Evolutionary conservation across 352 stramenopile genomes (phyloP), one percentile per base, ranked within the genome.

Genomic region (Plasmopara halstedii): DNA sequence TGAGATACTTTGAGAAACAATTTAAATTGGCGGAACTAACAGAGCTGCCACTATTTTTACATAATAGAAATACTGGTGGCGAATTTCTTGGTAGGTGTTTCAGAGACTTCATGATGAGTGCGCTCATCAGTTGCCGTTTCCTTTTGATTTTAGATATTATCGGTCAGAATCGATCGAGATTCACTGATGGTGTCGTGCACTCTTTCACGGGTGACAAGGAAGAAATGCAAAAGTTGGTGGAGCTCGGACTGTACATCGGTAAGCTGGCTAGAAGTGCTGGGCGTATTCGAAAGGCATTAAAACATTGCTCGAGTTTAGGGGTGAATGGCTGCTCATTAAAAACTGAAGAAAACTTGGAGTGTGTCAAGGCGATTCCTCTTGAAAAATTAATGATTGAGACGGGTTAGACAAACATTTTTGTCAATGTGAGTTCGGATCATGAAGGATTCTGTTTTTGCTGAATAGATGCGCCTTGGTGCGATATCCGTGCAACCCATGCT

Each of bases 281-380:
- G n/a, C n/a, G n/a, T n/a, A n/a, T n/a, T n/a, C n/a, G n/a, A n/a
- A n/a, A n/a, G n/a, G n/a, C n/a, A 17, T 31, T 42, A 13, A 20
- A 2, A 20, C 15, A 6, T 26, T 31, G n/a, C 21, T 48, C 38
- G 25, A 6, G 35, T 27, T 23, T 20, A 86, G 74, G 71, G 17
- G 88, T 98, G 40, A 98, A 99, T 58, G 94, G 96, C 11, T 98
- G 95, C 59, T 98, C 89, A 3, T 67, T 98, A 23, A 98, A 98
- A 61, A 98, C 89, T 9, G 55, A 80, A 8, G 83, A 98, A 38
- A 98, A 98, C 64, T 55, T 98, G 21, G 64, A 94, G 32, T 92
- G 95, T 14, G 79, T 98, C 7, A 80, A 85, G 38, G 58, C 77
- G n/a, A 87, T 99, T 40, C 95, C 94, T 13, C 59, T 94, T 1